phyloP scores from a whole-genome alignment of 148 eudicot species.

The Simmondsia chinensis region DNA sequence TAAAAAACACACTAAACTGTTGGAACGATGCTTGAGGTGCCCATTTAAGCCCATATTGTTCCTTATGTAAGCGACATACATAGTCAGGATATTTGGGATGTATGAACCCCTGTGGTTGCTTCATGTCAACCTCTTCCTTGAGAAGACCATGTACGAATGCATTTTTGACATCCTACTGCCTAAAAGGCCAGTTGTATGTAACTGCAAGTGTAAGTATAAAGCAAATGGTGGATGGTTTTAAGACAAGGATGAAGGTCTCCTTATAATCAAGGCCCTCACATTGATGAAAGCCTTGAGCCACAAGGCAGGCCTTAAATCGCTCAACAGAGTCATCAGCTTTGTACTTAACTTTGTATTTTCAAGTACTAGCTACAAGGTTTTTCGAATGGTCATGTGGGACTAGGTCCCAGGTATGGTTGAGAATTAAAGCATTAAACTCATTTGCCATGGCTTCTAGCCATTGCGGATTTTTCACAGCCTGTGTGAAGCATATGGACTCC shows the following conservation, averaged over 20 bases:
- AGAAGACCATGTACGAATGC: neutral
- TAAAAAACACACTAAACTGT: neutral
- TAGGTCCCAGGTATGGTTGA: too few species aligned
- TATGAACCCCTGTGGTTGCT: neutral
- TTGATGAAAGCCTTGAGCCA: neutral
- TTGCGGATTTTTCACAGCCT: too few species aligned
- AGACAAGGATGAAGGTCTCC: neutral
- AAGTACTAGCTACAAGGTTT: too few species aligned
- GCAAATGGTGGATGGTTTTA: neutral
- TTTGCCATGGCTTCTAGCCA: too few species aligned
- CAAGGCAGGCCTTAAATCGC: neutral
- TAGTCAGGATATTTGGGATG: neutral
- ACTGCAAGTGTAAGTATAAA: neutral
- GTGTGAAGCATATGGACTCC: neutral
- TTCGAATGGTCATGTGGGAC: too few species aligned
- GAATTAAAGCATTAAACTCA: too few species aligned
- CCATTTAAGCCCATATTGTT: neutral
- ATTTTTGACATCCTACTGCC: neutral
- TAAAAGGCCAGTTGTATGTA: neutral
- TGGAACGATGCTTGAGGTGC: slow-evolving; percentile 1
- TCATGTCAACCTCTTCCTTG: neutral
- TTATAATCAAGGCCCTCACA: neutral
- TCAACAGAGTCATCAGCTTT: too few species aligned
- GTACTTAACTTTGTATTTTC: too few species aligned
- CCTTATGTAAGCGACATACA: neutral